A percentile compares a stretch with the other conserved stretches of the same genome.
phyloP scores from a whole-genome alignment of 176 grass and related monocot species.

The Lolium rigidum region DNA sequence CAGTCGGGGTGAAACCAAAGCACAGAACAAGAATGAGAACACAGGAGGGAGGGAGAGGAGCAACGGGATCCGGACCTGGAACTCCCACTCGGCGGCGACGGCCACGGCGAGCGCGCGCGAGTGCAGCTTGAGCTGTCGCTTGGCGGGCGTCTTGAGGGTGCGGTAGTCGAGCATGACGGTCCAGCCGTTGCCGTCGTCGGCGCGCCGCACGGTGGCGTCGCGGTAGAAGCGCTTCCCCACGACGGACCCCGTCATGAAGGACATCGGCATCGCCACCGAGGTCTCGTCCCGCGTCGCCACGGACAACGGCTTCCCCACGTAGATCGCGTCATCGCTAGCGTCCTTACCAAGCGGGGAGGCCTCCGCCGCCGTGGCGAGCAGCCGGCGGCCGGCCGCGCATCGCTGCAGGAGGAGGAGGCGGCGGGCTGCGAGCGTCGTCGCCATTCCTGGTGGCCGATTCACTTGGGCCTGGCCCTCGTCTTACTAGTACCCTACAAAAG shows the following conservation, averaged over 20 bases:
- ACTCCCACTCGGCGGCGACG: conserved; percentile 95
- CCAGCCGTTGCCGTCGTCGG: conserved; percentile 97
- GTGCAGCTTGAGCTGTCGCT: conserved; percentile 78
- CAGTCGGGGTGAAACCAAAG: background rate
- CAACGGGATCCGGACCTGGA: conserved; percentile 62
- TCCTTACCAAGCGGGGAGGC: conserved; percentile 30
- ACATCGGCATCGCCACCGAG: conserved; percentile 90
- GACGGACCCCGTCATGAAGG: conserved; percentile 94
- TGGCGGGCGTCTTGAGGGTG: conserved; percentile 89
- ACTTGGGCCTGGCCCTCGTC: conserved; percentile 21
- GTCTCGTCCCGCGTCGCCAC: conserved; percentile 69
- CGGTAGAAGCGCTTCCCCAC: conserved; percentile 97
- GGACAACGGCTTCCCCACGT: conserved; percentile 53
- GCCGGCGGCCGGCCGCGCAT: conserved; percentile 48
- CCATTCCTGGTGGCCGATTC: conserved; percentile 51
- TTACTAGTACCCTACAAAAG: conserved; percentile 1
- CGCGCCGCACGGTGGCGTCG: conserved; percentile 65
- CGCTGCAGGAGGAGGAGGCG: conserved; percentile 50
- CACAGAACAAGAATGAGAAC: background rate
- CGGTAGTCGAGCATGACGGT: conserved; percentile 99
- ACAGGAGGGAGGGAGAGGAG: background rate
- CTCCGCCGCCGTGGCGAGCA: conserved; percentile 48
- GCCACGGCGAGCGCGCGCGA: conserved; percentile 73
- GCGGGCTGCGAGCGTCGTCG: conserved; percentile 40
- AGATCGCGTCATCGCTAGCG: conserved; percentile 43